These are phyloP conservation scores for Glycine soja DNA, from an alignment of 306 rosid species.

Conservation along the genomic window DNA sequence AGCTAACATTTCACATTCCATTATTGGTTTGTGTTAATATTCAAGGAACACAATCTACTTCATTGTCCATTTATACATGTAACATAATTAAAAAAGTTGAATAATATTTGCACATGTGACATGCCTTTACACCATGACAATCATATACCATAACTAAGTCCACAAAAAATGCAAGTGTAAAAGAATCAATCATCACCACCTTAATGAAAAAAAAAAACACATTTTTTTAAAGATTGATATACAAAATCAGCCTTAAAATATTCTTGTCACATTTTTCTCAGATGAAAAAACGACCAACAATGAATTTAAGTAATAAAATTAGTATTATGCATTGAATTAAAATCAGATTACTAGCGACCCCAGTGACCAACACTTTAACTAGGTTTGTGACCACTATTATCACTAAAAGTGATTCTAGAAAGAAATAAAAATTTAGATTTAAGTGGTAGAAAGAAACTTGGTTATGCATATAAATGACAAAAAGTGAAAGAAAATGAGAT, in stretches of 20 bases:
- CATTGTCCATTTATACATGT: not conserved
- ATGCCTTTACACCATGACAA: not conserved
- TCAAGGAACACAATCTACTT: conserved; percentile 38
- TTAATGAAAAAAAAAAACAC: not conserved
- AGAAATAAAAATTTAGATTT: conserved; percentile 3
- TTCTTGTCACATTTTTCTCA: not conserved
- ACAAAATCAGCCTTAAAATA: not conserved
- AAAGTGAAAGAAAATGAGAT: not conserved
- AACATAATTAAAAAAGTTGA: not conserved
- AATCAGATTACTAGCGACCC: conserved; percentile 58
- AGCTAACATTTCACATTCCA: conserved; percentile 45
- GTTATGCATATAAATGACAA: not conserved
- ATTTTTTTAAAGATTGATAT: not conserved
- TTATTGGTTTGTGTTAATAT: conserved; percentile 25
- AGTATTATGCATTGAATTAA: not conserved
- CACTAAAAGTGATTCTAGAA: not conserved
- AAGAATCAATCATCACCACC: not conserved
- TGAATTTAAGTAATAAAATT: not conserved
- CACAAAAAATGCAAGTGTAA: not conserved
- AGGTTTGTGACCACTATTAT: conserved; percentile 52
- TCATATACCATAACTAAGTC: conserved; percentile 1
- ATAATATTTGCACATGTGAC: not conserved
- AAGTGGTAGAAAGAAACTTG: not conserved
- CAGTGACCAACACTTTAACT: conserved; percentile 61
- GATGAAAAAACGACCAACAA: not conserved